Conservation (phyloP, 129 eudicot genomes). For the Ambrosia artemisiifolia region DNA sequence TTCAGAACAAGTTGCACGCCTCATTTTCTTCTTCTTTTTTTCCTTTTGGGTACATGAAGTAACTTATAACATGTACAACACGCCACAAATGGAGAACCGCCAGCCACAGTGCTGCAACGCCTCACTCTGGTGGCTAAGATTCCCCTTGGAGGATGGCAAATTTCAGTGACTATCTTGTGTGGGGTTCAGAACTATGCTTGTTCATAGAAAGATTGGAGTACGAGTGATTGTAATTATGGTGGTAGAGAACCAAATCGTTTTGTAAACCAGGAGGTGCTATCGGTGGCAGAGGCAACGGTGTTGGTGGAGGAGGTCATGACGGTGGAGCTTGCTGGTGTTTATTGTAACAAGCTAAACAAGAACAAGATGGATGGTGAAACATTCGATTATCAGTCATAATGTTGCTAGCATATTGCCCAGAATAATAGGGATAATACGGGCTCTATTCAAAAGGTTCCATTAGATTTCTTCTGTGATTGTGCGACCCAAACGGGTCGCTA, state of each 20-base stretch:
- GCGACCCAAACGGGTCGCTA: slow-evolving; percentile 56
- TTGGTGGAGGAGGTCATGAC: slow-evolving; percentile 26
- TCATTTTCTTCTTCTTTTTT: slow-evolving; percentile 51
- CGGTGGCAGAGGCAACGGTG: slow-evolving; percentile 9
- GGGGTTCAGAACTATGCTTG: slow-evolving; percentile 35
- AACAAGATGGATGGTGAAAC: slow-evolving; percentile 64
- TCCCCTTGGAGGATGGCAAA: slow-evolving; percentile 52
- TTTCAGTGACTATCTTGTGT: slow-evolving; percentile 55
- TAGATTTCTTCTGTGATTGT: slow-evolving; percentile 42
- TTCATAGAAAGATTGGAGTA: slow-evolving; percentile 34
- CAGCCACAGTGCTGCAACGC: slow-evolving; percentile 60
- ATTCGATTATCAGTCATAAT: slow-evolving; percentile 31
- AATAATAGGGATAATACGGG: slow-evolving; percentile 43
- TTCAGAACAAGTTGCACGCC: slow-evolving; percentile 74
- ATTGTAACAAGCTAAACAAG: slow-evolving; percentile 66
- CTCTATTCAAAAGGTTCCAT: slow-evolving; percentile 37
- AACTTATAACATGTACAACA: slow-evolving; percentile 72
- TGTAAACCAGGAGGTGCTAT: slow-evolving; percentile 26
- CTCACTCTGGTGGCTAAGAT: slow-evolving; percentile 44
- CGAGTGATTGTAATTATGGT: slow-evolving; percentile 42
- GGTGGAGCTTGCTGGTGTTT: slow-evolving; percentile 55
- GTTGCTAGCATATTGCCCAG: slow-evolving; percentile 51
- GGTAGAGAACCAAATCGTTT: slow-evolving; percentile 36
- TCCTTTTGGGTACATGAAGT: slow-evolving; percentile 66
- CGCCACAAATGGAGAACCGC: slow-evolving; percentile 86